Conservation (phyloP, 2,329 filamentous ascomycete genomes). For the Phaeoacremonium minimum region DNA sequence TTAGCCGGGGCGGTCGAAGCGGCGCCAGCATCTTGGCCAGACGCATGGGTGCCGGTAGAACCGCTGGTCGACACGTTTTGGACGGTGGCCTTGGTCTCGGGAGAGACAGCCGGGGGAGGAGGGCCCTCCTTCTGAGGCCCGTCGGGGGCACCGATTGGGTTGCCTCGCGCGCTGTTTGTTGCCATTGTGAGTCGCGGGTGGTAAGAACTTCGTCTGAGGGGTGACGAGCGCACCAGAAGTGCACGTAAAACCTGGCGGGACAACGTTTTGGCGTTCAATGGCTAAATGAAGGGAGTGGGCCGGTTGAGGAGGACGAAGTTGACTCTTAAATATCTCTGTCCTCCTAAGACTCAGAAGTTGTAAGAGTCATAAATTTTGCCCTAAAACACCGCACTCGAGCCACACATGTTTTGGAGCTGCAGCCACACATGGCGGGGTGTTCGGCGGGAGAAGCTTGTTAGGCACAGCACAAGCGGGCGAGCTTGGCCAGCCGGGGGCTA, state of each 20-base stretch:
- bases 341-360: too few relatives aligned
- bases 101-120: constrained; percentile 33
- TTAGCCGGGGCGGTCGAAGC: constrained; percentile 31
- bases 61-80: constrained; percentile 23
- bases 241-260: constrained; percentile 32
- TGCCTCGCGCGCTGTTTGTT: constrained; percentile 49
- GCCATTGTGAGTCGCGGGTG: constrained; percentile 52
- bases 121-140: constrained; percentile 29
- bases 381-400: too few relatives aligned
- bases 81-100: constrained; percentile 35
- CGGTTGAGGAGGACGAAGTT: too few relatives aligned
- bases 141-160: constrained; percentile 38
- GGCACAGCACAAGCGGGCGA: too few relatives aligned
- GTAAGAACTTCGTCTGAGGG: constrained; percentile 35
- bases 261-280: constrained; percentile 15
- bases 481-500: too few relatives aligned
- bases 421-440: too few relatives aligned
- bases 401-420: too few relatives aligned
- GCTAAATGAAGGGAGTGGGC: too few relatives aligned
- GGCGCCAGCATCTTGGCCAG: constrained; percentile 28
- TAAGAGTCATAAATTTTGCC: too few relatives aligned
- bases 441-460: too few relatives aligned
- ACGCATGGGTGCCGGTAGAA: constrained; percentile 25
- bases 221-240: constrained; percentile 54
- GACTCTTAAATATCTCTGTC: too few relatives aligned